A percentile compares a stretch with the other conserved stretches of the same genome.
Evolutionary conservation across 371 early-diverging fungal species (phyloP).

Genomic region (Zychaea mexicana): DNA sequence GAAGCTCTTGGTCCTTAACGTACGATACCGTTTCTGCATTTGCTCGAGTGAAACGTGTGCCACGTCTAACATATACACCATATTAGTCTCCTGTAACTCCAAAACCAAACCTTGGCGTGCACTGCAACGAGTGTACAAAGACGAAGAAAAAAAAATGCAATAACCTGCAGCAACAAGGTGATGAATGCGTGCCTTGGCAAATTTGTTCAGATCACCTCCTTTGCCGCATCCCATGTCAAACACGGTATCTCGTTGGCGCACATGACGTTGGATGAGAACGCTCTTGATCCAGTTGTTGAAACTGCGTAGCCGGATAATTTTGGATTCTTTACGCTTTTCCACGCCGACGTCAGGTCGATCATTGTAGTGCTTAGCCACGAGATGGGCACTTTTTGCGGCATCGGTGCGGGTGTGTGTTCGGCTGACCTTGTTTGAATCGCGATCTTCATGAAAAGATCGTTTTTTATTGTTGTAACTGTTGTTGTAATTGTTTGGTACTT

Average conservation of each 20-base stretch:
- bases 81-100: not conserved
- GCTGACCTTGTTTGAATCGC: slow-evolving; percentile 7
- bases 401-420: not conserved
- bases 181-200: slow-evolving; percentile 73
- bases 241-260: slow-evolving; percentile 53
- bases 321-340: slow-evolving; percentile 77
- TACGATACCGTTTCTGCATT: slow-evolving; percentile 75
- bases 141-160: not conserved
- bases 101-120: not conserved
- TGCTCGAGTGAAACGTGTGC: slow-evolving; percentile 92
- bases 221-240: slow-evolving; percentile 99
- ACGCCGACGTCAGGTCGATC: slow-evolving; percentile 79
- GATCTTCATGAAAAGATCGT: slow-evolving; percentile 5
- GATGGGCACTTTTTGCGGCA: slow-evolving; percentile 21
- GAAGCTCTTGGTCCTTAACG: slow-evolving; percentile 60
- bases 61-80: slow-evolving; percentile 79
- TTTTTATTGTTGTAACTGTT: not conserved
- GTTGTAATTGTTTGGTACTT: not conserved
- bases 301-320: slow-evolving; percentile 82
- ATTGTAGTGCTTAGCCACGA: slow-evolving; percentile 95
- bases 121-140: no score
- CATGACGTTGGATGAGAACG: slow-evolving; percentile 78
- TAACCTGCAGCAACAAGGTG: slow-evolving; percentile 76
- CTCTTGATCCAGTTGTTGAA: slow-evolving; percentile 98
- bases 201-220: slow-evolving; percentile 99